Evolutionary conservation across 2,329 filamentous ascomycete genomes (phyloP), one percentile per base, ranked within the genome.

Genomic region (Drechslerella dactyloides): DNA sequence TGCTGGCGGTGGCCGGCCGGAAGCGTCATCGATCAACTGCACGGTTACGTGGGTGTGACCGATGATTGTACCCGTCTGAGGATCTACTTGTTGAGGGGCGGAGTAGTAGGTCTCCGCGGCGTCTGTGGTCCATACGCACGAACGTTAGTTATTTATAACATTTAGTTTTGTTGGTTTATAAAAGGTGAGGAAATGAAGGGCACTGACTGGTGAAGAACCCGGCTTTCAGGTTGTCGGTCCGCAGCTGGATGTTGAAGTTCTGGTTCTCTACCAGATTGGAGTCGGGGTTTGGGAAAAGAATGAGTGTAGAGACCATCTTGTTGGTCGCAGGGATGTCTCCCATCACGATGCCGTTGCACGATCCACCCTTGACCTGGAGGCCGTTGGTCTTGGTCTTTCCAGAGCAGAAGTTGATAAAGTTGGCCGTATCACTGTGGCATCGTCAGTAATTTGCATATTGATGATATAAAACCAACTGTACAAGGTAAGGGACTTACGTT

Each of bases 381-480:
- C 86, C 87, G 76, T 89, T 86, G 74, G 86, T 88, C 53, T 86
- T 77, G 0, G 80, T 83, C 77, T 83, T 75, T 51, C 83, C 84
- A 2, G 78, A 69, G 77, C 85, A 87, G 78, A 86, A 86, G 82
- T 87, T 87, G 82, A 87, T 86, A 77, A 87, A 87, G 80, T 87
- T 87, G 80, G 81, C 80, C 17, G 80, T 72, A 74, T 87, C 85
- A 73, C 85, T 87, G 61, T 46, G 24, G 21, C 23, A 7, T n/a
- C 21, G 19, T 17, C 6, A 33, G 63, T 75, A 78, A 76, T 57
- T 53, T 59, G n/a, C n/a, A 23, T 51, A 8, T 42, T 21, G 27
- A 5, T 8, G 27, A 42, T 2, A 42, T 27, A n/a, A 13, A 7
- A 37, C 5, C 35, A 1, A 19, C n/a, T 24, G 21, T 5, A 4